Evolutionary conservation across 2,329 filamentous ascomycete species (phyloP), one percentile per base, ranked within the genome.

Genomic region (Xylariomycetidae sp.): DNA sequence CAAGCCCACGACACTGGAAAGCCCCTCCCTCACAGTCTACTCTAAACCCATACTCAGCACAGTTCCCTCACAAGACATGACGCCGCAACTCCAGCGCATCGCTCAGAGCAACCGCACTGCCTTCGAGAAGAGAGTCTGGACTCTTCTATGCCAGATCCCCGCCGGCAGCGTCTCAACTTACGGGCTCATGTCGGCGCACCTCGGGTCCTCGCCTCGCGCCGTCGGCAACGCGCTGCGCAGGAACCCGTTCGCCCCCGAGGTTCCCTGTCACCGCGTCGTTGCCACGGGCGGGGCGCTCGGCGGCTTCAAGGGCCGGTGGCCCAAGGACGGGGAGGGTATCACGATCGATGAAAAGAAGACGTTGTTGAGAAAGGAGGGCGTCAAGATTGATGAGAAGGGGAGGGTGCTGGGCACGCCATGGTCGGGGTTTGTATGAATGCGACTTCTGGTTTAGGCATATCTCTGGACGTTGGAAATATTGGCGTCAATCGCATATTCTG

Each of bases 211-310:
- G 18, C 58, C 61, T 10, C 54, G 67, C 5, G 53, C 66, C 5
- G 50, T 59, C 1, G 51, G 62, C n/a, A 59, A 62, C 27, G 45
- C 55, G 2, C 67, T 94, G 52, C 74, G 83, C 13, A 67, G 72
- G 8, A 94, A 94, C 54, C 87, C 87, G 0, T 94, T 90, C 50
- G 87, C 88, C 11, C 87, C 88, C 0, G 72, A 77, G 20, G 53
- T 56, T 4, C 88, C 87, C 2, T 94, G 87, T 41, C 87, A 94
- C 59, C 74, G 88, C 8, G 82, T 90, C 15, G 74, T 94, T 29
- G 84, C 85, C 5, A 81, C 78, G 25, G 81, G 80, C 32, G 81
- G 85, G 10, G 68, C 70, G n/a, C 58, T 88, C 15, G 83, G 83
- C 26, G 82, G 82, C 0, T 87, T 85, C 64, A 78, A 80, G 58